Evolutionary conservation across 176 grass and related monocot genomes (phyloP), one percentile per base, ranked within the genome.

Genomic region (Themeda triandra): DNA sequence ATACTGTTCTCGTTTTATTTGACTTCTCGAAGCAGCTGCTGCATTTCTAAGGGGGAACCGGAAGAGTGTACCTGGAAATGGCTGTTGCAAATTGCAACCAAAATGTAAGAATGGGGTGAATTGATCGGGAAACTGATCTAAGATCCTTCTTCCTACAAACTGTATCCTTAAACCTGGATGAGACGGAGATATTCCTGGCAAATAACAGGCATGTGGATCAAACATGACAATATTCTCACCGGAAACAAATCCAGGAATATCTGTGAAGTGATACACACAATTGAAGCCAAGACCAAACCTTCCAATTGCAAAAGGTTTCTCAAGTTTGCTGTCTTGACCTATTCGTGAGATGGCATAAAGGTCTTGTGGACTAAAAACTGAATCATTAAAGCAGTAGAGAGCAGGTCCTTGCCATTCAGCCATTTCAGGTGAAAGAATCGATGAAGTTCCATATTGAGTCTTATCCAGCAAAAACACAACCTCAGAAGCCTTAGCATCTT

Each of bases 341-440:
- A 98, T 92, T 78, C 92, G 89, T 82, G 95, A 98, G 82, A 98
- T 98, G 41, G 95, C 91, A 95, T 95, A 98, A 79, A 98, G 92
- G 63, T 98, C 95, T 78, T 98, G 93, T 48, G 95, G 89, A 71
- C 89, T 98, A 81, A 98, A 98, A 92, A 98, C 77, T 73, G 95
- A 98, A 66, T 98, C 80, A 59, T 98, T 98, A 77, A 91, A 98
- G 84, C 92, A 98, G 76, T 98, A 98, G 66, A 98, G 92, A 87
- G 92, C 91, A 85, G 95, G 92, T 7, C 95, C 95, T 87, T 98
- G 95, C 95, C 95, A 98, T 90, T 98, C 92, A 90, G 91, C 91
- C 92, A 98, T 95, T 95, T 98, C 91, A 90, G 95, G 95, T 83
- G 95, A 98, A 88, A 98, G 92, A 91, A 98, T 88, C 54, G 95